Evolutionary conservation across 1,139 yeast genomes (phyloP).

Genomic region (Nakaseomyces glabratus): DNA sequence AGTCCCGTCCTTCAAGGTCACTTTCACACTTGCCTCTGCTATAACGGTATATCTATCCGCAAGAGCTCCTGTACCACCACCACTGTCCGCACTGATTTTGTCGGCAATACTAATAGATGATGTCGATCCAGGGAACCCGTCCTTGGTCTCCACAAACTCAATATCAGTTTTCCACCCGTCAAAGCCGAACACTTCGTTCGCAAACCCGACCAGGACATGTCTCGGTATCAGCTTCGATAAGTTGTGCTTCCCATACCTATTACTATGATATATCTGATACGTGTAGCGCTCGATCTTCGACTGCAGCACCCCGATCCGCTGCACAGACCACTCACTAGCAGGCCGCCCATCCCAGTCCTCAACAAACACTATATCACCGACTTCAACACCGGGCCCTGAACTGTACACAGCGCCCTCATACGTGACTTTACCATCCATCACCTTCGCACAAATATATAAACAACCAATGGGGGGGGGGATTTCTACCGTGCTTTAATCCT

Average conservation of each 20-base stretch:
- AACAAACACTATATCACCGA: conserved; percentile 18
- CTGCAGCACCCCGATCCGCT: conserved; percentile 23
- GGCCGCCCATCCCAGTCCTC: conserved; percentile 29
- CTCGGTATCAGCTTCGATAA: conserved; percentile 27
- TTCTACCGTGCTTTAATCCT: no score
- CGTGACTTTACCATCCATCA: conserved; percentile 12
- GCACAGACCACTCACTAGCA: conserved; percentile 29
- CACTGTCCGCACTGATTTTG: conserved; percentile 6
- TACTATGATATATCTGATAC: conserved; percentile 23
- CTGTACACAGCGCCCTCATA: conserved; percentile 19
- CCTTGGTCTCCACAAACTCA: conserved; percentile 18
- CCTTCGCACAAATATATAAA: no score
- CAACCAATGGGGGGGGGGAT: no score
- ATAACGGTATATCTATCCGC: conserved; percentile 15
- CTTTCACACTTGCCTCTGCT: conserved; percentile 26
- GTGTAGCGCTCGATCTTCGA: conserved; percentile 25
- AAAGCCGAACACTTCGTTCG: conserved; percentile 29
- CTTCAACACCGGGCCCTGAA: conserved; percentile 16
- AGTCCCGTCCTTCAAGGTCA: conserved; percentile 29
- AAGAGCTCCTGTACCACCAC: conserved; percentile 6
- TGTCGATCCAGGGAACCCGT: conserved; percentile 10
- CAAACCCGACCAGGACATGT: conserved; percentile 24
- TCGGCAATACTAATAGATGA: conserved; percentile 1
- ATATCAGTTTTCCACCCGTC: conserved; percentile 31
- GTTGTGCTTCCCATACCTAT: conserved; percentile 26